These are phyloP conservation scores for Fusarium circinatum DNA, from an alignment of 2,329 filamentous ascomycete genomes.

Conservation along the genomic window DNA sequence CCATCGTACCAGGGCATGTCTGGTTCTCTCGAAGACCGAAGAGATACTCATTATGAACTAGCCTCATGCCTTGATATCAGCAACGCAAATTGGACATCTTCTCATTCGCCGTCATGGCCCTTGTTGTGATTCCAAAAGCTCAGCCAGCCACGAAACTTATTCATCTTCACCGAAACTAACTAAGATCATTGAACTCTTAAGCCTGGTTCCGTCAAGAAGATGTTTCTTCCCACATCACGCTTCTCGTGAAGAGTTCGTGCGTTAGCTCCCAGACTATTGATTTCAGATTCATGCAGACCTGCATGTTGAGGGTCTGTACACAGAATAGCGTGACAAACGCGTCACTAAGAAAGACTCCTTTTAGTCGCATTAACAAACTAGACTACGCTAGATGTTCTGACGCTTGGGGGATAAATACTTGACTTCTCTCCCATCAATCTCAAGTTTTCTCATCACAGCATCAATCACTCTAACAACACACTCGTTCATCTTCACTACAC, in stretches of 20 bases:
- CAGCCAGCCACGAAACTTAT: neutral
- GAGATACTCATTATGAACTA: neutral
- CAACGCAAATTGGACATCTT: neutral
- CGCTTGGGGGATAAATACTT: neutral
- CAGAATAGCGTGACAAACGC: neutral
- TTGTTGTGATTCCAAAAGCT: neutral
- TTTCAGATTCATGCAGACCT: neutral
- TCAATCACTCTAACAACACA: neutral
- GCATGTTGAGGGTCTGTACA: accelerated
- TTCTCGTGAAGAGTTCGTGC: neutral
- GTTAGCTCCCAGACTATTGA: neutral
- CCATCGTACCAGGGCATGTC: too few species aligned
- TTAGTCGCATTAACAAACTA: accelerated
- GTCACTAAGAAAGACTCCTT: neutral
- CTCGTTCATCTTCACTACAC: neutral
- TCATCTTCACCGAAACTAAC: too few species aligned
- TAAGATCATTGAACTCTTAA: neutral
- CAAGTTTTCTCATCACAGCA: neutral
- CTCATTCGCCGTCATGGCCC: neutral
- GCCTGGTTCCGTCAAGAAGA: accelerated
- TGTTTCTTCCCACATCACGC: neutral
- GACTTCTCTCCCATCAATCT: too few species aligned
- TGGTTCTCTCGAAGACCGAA: accelerated
- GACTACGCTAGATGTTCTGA: accelerated
- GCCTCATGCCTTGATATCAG: accelerated